Evolutionary conservation across 2,329 filamentous ascomycete genomes (phyloP), one percentile per base, ranked within the genome.

Genomic region (Alternaria tenuissima): DNA sequence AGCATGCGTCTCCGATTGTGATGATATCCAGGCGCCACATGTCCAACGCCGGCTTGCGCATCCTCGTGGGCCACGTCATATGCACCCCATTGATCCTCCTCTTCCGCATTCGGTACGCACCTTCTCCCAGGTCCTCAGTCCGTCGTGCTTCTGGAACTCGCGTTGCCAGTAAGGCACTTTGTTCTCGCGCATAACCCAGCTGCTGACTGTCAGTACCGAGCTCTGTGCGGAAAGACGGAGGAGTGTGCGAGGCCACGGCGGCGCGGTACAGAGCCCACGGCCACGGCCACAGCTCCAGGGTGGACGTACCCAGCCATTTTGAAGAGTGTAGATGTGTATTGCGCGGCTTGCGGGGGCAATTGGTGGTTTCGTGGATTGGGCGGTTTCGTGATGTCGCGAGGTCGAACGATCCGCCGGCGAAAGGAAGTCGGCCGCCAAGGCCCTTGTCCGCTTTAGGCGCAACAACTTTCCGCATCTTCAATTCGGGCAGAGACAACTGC

Each of bases 161-260:
- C 87, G 85, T 86, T 94, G 91, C 83, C 90, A 86, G 77, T 90
- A 74, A 58, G 90, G 90, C 74, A 94, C 91, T 75, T 86, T 87
- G 87, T 94, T 94, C 79, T 87, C 85, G 80, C 89, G 88, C 86
- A 91, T 84, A 83, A 93, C 69, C 70, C 71, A 78, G 71, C 76
- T 78, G 65, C 51, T 54, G 47, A 26, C 34, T 75, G 72, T 78
- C 64, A 78, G 76, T 73, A 62, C 57, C 55, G 61, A 62, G 57
- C 65, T 60, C 52, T 59, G 57, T 58, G 61, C 26, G 57, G 56
- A 36, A 61, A 54, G 55, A 56, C 51, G 62, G 53, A 52, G 55
- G 58, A 38, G 60, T 28, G 52, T 59, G 48, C 48, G 54, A 49
- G 38, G 67, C 52, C 43, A 59, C 56, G 54, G 68, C 62, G 44